phyloP scores from a whole-genome alignment of 2,329 filamentous ascomycete genomes.

The Mollisia scopiformis region DNA sequence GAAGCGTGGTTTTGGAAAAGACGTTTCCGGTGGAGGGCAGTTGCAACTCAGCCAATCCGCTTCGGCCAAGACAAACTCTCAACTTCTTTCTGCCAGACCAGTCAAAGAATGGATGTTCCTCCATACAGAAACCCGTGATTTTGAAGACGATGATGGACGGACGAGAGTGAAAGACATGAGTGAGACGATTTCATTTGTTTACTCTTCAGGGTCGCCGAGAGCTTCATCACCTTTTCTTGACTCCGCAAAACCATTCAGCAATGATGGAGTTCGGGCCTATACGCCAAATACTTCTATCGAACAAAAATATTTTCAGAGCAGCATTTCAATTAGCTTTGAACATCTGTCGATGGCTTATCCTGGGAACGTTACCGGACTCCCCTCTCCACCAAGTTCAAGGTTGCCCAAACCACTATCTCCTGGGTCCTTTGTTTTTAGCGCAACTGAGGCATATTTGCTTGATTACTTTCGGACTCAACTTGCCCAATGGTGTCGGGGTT shows the following conservation, averaged over 20 bases:
- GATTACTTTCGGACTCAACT: background rate
- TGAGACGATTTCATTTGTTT: background rate
- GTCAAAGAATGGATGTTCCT: background rate
- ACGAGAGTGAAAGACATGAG: background rate
- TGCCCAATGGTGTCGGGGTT: background rate
- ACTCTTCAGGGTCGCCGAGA: background rate
- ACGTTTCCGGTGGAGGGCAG: too few species aligned
- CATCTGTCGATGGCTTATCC: background rate
- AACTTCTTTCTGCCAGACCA: background rate
- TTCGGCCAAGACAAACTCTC: background rate
- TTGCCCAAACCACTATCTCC: background rate
- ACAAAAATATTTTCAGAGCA: too few species aligned
- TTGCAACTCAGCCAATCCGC: background rate
- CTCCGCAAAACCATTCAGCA: too few species aligned
- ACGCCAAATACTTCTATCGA: too few species aligned
- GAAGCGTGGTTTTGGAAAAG: background rate
- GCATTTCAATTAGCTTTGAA: too few species aligned
- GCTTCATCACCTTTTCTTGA: too few species aligned
- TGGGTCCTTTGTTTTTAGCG: background rate
- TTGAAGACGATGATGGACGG: background rate
- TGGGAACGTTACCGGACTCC: background rate
- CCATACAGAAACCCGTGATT: background rate
- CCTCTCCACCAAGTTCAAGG: background rate
- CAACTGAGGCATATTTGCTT: background rate
- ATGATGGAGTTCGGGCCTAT: too few species aligned